phyloP scores from a whole-genome alignment of 1,284 basidiomycete genomes.

The Phellinidium pouzarii region DNA sequence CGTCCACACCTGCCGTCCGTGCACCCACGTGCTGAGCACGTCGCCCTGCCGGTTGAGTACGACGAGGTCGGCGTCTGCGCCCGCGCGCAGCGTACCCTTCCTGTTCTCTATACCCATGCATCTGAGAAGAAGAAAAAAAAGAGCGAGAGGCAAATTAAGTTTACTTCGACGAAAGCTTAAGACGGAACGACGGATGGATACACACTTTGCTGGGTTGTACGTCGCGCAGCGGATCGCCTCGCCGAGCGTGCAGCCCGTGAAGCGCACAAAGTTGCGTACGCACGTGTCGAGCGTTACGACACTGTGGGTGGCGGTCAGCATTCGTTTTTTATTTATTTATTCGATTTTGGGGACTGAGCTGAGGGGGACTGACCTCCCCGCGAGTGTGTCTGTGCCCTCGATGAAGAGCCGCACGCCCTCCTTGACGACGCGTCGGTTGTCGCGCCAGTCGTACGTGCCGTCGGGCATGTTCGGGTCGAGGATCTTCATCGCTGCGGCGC shows the following conservation, averaged over 20 bases:
- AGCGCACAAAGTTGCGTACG: slow-evolving; percentile 76
- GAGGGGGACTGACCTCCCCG: slow-evolving; percentile 58
- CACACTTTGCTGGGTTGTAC: slow-evolving; percentile 70
- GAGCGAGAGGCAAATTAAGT: no score
- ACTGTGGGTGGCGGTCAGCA: slow-evolving; percentile 39
- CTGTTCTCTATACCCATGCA: slow-evolving; percentile 71
- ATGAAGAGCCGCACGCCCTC: slow-evolving; percentile 76
- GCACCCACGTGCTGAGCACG: slow-evolving; percentile 76
- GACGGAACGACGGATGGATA: slow-evolving; percentile 9
- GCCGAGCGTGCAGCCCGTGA: slow-evolving; percentile 76
- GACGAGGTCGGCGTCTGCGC: slow-evolving; percentile 79
- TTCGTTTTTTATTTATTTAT: no score
- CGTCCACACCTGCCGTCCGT: slow-evolving; percentile 65
- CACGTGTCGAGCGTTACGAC: slow-evolving; percentile 79
- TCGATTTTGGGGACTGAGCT: no score
- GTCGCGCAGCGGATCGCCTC: slow-evolving; percentile 84
- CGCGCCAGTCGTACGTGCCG: slow-evolving; percentile 83
- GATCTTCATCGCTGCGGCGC: slow-evolving; percentile 67
- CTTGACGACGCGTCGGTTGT: slow-evolving; percentile 72
- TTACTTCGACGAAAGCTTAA: neutral
- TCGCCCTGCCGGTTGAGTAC: slow-evolving; percentile 65
- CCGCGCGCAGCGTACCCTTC: slow-evolving; percentile 75
- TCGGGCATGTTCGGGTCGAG: slow-evolving; percentile 80
- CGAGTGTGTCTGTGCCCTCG: slow-evolving; percentile 81
- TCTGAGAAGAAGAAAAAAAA: slow-evolving; percentile 30